phyloP scores from a whole-genome alignment of 2,329 filamentous ascomycete species.

The Alternaria incomplexa region DNA sequence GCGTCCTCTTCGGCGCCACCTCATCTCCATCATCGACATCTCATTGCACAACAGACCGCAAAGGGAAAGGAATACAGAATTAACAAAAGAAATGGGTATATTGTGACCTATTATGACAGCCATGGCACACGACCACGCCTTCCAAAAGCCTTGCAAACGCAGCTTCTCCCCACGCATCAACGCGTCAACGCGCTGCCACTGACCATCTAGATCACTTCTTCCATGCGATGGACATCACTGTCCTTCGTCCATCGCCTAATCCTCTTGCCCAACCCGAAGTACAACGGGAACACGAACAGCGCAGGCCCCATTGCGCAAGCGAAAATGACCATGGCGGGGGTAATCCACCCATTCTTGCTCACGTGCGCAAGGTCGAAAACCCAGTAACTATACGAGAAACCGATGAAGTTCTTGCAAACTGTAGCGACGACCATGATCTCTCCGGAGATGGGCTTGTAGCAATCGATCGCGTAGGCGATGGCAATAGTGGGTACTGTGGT shows the following conservation, averaged over 20 bases:
- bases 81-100: background rate
- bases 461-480: slow-evolving; percentile 55
- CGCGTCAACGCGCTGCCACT: background rate
- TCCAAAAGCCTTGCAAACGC: background rate
- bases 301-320: slow-evolving; percentile 50
- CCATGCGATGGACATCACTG: slow-evolving; percentile 24
- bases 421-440: slow-evolving; percentile 56
- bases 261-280: slow-evolving; percentile 51
- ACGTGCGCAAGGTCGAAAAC: slow-evolving; percentile 47
- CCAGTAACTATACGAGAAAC: slow-evolving; percentile 53
- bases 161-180: background rate
- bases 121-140: background rate
- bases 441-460: slow-evolving; percentile 55
- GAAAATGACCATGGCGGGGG: slow-evolving; percentile 54
- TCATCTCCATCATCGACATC: background rate
- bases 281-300: slow-evolving; percentile 50
- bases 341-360: slow-evolving; percentile 48
- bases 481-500: slow-evolving; percentile 53
- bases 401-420: slow-evolving; percentile 54
- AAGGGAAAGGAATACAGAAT: background rate
- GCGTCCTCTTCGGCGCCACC: background rate
- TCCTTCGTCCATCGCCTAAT: slow-evolving; percentile 48
- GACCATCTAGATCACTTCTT: slow-evolving; percentile 13
- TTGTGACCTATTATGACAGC: background rate
- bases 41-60: too few species aligned